Evolutionary conservation across 2,329 filamentous ascomycete genomes (phyloP).

Genomic region (Aureobasidium sp.): DNA sequence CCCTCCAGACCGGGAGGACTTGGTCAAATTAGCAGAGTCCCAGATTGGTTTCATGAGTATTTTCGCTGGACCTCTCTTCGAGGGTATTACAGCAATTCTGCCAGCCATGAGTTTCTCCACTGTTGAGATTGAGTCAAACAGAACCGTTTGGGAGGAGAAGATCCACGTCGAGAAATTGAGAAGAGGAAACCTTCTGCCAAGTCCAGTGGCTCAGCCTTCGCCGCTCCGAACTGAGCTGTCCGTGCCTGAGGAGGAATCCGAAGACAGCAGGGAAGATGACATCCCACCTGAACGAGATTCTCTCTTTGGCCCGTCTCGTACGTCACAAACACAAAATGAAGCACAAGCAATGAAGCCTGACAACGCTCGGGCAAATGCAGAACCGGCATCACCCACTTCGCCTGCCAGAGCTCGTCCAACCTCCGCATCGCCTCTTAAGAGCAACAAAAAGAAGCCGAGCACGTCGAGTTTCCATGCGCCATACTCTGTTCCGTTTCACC

Average conservation of each 20-base stretch:
- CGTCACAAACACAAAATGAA: background rate
- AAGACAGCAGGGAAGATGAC: constrained; percentile 20
- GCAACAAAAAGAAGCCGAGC: constrained; percentile 5
- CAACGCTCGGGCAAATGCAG: background rate
- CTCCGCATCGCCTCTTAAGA: constrained; percentile 5
- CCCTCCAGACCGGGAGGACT: constrained; percentile 72
- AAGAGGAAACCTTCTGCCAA: constrained; percentile 21
- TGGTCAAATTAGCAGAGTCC: constrained; percentile 71
- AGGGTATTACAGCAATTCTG: constrained; percentile 76
- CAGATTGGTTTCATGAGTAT: constrained; percentile 96
- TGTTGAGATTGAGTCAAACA: constrained; percentile 71
- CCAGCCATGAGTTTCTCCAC: constrained; percentile 78
- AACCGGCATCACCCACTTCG: constrained; percentile 6
- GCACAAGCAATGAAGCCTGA: background rate
- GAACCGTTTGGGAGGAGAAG: constrained; percentile 59
- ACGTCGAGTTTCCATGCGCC: constrained; percentile 4
- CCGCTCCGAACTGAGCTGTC: constrained; percentile 20
- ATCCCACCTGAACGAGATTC: constrained; percentile 19
- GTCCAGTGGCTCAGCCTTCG: background rate
- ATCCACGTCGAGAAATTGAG: constrained; percentile 55
- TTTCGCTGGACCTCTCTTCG: constrained; percentile 87
- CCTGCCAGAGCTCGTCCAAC: background rate
- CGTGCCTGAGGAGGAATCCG: constrained; percentile 22
- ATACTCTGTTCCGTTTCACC: constrained; percentile 15
- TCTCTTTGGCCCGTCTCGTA: constrained; percentile 6